These are phyloP conservation scores for Chalciporus sphaerocephalus DNA, from an alignment of 768 basidiomycete species.

Conservation along the genomic window DNA sequence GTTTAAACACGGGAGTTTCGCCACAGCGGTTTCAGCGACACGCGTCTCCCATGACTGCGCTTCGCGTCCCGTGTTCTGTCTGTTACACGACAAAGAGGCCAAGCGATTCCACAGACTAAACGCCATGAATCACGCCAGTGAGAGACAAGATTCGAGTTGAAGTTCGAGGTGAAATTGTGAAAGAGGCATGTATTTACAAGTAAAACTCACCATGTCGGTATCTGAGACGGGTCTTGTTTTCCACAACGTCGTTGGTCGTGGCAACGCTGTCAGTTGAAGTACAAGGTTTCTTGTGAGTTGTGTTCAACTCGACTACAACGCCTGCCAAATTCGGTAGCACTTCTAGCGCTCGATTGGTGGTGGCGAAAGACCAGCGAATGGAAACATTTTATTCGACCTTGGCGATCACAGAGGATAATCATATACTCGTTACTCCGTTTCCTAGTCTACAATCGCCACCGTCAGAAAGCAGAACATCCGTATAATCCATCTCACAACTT, in stretches of 20 bases:
- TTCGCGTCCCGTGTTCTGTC: constrained; percentile 8
- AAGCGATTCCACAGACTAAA: constrained; percentile 24
- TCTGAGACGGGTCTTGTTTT: constrained; percentile 20
- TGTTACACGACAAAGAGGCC: constrained; percentile 15
- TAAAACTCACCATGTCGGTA: constrained; percentile 15
- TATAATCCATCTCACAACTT: not conserved
- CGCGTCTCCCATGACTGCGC: constrained; percentile 27
- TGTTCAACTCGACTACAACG: constrained; percentile 18
- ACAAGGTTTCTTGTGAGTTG: constrained; percentile 21
- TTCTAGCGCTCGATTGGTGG: not conserved
- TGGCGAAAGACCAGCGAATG: not conserved
- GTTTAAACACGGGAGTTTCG: constrained; percentile 27
- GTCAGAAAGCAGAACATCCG: too few species aligned
- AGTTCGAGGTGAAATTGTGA: not conserved
- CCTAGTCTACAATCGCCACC: not conserved
- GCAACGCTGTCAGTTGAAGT: constrained; percentile 17
- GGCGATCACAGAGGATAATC: not conserved
- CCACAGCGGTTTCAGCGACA: constrained; percentile 12
- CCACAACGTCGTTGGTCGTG: constrained; percentile 19
- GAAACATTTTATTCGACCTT: too few species aligned
- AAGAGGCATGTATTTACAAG: constrained; percentile 18
- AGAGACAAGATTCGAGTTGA: constrained; percentile 8
- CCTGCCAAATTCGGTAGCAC: constrained; percentile 17
- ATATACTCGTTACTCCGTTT: constrained; percentile 6
- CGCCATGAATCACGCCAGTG: constrained; percentile 19